These are phyloP conservation scores for Candida smagusa DNA, from an alignment of 1,139 yeast species.

Conservation along the genomic window DNA sequence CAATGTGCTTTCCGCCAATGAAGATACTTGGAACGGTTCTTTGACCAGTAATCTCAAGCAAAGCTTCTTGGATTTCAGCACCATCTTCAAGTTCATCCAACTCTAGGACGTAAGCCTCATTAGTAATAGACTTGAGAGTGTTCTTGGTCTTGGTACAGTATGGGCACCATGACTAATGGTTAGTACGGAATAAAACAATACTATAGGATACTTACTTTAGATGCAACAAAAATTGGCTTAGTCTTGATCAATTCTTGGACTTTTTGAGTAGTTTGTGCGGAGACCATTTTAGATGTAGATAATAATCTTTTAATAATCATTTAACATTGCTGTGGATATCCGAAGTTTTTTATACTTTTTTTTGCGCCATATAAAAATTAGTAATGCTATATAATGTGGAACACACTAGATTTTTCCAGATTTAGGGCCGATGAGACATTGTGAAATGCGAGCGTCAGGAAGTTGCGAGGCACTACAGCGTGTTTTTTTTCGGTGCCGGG, in stretches of 20 bases:
- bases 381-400: neutral
- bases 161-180: slow-evolving; percentile 54
- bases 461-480: too few species aligned
- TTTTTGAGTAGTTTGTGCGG: slow-evolving; percentile 51
- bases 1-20: slow-evolving; percentile 87
- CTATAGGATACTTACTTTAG: slow-evolving; percentile 47
- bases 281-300: slow-evolving; percentile 19
- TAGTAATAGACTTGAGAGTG: slow-evolving; percentile 49
- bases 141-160: slow-evolving; percentile 66
- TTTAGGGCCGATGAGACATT: slow-evolving; percentile 18
- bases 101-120: slow-evolving; percentile 62
- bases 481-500: too few species aligned
- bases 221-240: slow-evolving; percentile 78
- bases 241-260: slow-evolving; percentile 64
- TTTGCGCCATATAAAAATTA: neutral
- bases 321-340: neutral
- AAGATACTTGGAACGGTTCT: slow-evolving; percentile 90
- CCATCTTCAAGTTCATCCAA: slow-evolving; percentile 51
- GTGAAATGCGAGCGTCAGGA: slow-evolving; percentile 15
- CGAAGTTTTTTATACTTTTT: slow-evolving; percentile 2
- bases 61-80: slow-evolving; percentile 68
- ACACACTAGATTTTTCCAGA: neutral
- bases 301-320: slow-evolving; percentile 12
- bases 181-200: slow-evolving; percentile 3
- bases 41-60: slow-evolving; percentile 78